Conservation (phyloP, 495 filamentous ascomycete species). For the Lepraria neglecta region DNA sequence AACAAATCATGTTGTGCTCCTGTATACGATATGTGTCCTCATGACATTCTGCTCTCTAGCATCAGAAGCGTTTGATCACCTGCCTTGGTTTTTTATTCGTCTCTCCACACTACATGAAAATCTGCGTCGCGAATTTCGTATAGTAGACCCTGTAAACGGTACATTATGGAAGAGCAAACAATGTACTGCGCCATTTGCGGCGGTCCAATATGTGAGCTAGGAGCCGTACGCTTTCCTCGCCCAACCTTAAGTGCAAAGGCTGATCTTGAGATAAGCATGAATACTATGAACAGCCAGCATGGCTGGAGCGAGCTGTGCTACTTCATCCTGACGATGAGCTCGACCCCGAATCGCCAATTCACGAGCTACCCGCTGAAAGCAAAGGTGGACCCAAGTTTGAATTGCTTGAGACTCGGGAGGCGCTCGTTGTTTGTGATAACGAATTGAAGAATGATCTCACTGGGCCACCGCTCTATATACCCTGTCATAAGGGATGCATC, state of each 20-base stretch:
- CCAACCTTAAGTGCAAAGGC: too few species aligned
- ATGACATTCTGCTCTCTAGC: too few species aligned
- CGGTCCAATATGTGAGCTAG: background rate
- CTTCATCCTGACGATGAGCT: background rate
- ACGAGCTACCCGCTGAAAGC: background rate
- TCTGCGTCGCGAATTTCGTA: too few species aligned
- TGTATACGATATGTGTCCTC: too few species aligned
- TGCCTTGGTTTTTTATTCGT: too few species aligned
- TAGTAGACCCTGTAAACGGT: too few species aligned
- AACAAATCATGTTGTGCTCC: too few species aligned
- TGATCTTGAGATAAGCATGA: background rate
- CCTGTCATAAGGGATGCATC: background rate
- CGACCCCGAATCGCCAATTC: background rate
- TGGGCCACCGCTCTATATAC: background rate
- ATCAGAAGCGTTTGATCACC: too few species aligned
- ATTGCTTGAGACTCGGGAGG: background rate
- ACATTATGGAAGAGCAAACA: background rate
- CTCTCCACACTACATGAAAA: too few species aligned
- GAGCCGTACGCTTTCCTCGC: background rate
- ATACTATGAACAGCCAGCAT: background rate
- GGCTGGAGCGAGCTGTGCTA: background rate
- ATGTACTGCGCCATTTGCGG: constrained; percentile 3
- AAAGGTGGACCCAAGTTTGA: background rate
- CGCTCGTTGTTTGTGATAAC: background rate
- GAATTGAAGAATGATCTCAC: background rate